These are phyloP conservation scores for Spizellomyces sp. DNA, from an alignment of 192 early-diverging fungal genomes.

Conservation along the genomic window DNA sequence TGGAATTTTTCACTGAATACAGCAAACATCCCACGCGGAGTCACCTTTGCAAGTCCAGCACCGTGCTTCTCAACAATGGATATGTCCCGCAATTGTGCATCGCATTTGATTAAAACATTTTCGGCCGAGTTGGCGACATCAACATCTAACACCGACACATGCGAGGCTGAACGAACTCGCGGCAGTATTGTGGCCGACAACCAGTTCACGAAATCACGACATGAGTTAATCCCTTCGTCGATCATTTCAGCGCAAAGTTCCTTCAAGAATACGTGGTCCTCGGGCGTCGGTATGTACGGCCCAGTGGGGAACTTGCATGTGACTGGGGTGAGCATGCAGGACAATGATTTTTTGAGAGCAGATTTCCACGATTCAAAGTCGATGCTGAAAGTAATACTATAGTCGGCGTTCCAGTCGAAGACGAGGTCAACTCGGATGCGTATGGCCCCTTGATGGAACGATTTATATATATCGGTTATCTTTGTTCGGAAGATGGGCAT, in stretches of 20 bases:
- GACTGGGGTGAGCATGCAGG: not conserved
- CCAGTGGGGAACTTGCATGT: not conserved
- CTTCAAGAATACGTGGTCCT: not conserved
- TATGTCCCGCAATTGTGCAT: not conserved
- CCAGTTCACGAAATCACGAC: not conserved
- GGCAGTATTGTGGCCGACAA: not conserved
- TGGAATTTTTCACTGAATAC: not conserved
- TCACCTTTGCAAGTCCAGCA: not conserved
- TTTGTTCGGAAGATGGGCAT: not conserved
- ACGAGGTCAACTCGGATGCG: not conserved
- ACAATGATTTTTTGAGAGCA: not conserved
- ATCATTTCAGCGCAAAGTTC: not conserved
- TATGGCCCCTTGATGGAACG: constrained; percentile 2
- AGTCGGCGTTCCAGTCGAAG: not conserved
- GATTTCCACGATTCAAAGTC: not conserved
- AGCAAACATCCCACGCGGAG: not conserved
- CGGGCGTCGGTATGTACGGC: not conserved
- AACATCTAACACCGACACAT: not conserved
- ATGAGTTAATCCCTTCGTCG: not conserved
- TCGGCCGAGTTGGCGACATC: not conserved
- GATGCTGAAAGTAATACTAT: not conserved
- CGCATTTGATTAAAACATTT: not conserved
- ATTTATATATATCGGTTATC: not conserved
- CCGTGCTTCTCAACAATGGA: not conserved
- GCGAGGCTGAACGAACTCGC: not conserved